Percentiles rank a stretch among this genome's conserved stretches.
These are phyloP conservation scores for Plasmodium malariae DNA, from an alignment of 169 alveolate genomes.

Conservation along the genomic window DNA sequence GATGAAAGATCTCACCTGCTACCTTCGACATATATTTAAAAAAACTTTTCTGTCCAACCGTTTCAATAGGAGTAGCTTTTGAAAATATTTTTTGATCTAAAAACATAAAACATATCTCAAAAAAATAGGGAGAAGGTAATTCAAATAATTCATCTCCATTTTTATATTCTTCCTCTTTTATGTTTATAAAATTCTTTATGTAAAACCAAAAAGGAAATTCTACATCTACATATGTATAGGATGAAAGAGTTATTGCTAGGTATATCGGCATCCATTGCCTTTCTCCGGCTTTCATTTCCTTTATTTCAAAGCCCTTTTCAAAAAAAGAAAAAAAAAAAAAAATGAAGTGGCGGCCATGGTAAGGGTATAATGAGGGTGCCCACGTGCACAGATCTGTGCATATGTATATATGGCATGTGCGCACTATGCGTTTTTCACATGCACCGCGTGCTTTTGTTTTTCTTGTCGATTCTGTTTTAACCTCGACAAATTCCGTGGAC, in stretches of 20 bases:
- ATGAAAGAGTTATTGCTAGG: conserved; percentile 53
- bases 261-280: conserved; percentile 76
- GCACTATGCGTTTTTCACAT: background rate
- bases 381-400: background rate
- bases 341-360: background rate
- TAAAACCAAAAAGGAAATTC: conserved; percentile 78
- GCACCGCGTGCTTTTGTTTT: background rate
- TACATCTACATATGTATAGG: conserved; percentile 72
- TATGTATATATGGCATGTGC: background rate
- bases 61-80: conserved; percentile 76
- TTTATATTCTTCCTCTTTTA: conserved; percentile 76
- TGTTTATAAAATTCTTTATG: conserved; percentile 63
- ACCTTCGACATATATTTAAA: conserved; percentile 74
- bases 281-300: conserved; percentile 76
- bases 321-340: background rate
- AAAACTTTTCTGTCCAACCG: conserved; percentile 74
- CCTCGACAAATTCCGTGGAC: conserved; percentile 65
- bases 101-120: conserved; percentile 76
- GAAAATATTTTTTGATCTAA: conserved; percentile 72
- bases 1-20: conserved; percentile 27
- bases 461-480: conserved; percentile 15
- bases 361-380: background rate
- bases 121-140: conserved; percentile 76
- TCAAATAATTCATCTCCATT: conserved; percentile 55
- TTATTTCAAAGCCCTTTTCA: conserved; percentile 59